Evolutionary conservation across 495 filamentous ascomycete genomes (phyloP).

Genomic region (Umbilicaria muhlenbergii): DNA sequence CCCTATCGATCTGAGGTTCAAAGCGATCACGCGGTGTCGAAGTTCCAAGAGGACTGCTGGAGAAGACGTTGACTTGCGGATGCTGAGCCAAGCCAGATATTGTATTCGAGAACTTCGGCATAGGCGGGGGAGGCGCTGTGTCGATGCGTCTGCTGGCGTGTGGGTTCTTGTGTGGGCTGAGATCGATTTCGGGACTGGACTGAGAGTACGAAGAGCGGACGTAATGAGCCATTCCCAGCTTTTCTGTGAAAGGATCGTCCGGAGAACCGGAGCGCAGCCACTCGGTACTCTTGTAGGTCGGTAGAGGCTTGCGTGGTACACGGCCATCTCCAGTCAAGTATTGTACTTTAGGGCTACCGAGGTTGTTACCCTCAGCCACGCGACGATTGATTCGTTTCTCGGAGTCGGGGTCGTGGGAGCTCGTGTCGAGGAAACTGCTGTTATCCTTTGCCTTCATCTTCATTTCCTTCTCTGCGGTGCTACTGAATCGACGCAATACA

Average conservation of each 20-base stretch:
- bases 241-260: slow-evolving; percentile 20
- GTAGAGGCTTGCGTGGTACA: slow-evolving; percentile 8
- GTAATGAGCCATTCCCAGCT: slow-evolving; percentile 1
- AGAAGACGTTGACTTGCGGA: slow-evolving; percentile 12
- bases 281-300: slow-evolving; percentile 12
- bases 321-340: slow-evolving; percentile 6
- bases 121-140: background rate
- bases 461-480: background rate
- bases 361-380: slow-evolving; percentile 9
- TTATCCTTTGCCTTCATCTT: background rate
- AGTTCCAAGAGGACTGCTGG: slow-evolving; percentile 17
- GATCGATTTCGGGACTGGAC: slow-evolving; percentile 9
- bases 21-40: slow-evolving; percentile 19
- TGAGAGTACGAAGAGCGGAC: background rate
- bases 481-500: too few species aligned
- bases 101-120: slow-evolving; percentile 2
- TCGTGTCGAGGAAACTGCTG: too few species aligned
- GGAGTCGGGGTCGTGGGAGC: background rate
- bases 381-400: slow-evolving; percentile 3
- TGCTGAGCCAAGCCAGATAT: slow-evolving; percentile 11
- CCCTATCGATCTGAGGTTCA: slow-evolving; percentile 8
- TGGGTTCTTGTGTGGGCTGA: background rate
- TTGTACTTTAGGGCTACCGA: slow-evolving; percentile 9
- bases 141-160: background rate
- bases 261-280: slow-evolving; percentile 5